Evolutionary conservation across 345 rosid genomes (phyloP), one percentile per base, ranked within the genome.

Genomic region (Rhizophora apiculata): DNA sequence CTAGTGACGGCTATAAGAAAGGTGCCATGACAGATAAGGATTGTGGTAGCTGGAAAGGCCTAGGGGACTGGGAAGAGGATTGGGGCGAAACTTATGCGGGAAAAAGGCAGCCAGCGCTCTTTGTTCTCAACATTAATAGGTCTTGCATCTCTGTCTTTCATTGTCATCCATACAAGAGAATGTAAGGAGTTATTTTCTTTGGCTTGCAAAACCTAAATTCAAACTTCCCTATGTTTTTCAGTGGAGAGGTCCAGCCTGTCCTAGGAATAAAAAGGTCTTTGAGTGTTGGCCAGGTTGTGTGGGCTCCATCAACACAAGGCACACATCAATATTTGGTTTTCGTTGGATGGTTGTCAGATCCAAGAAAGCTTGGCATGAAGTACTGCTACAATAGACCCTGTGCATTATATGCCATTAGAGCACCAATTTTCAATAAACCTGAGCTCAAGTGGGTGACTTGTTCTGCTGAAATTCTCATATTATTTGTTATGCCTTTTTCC

Each of bases 21-120:
- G 78, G 74, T 22, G 79, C 79, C 52, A 75, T 86, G 48, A 67
- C 71, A 34, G 93, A 86, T 18, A 90, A 83, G 62, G 94, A 90
- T 60, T 22, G 71, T 68, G 81, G 78, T 65, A 83, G 81, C 89
- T 95, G 99, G 99, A 89, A 86, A 81, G 97, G 92, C 74, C 92
- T 83, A 81, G 99, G 99, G 54, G 96, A 95, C 79, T 92, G 93
- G 95, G 93, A 90, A 80, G 99, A 91, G 81, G 92, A 85, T 30
- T 94, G 97, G 98, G 98, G 98, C 52, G 98, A 95, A 86, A 87
- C 87, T 49, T 95, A 92, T 68, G 91, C 89, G 0, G 96, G 98
- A 34, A 95, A 92, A 82, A 88, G 84, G 73, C 93, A 82, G 78
- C 90, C 96, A 62, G 85, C 91, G 1, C 66, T 92, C 26, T 95